Base-by-base conservation (phyloP, 139 green algal genomes). In the Coelastrella sp. region DNA sequence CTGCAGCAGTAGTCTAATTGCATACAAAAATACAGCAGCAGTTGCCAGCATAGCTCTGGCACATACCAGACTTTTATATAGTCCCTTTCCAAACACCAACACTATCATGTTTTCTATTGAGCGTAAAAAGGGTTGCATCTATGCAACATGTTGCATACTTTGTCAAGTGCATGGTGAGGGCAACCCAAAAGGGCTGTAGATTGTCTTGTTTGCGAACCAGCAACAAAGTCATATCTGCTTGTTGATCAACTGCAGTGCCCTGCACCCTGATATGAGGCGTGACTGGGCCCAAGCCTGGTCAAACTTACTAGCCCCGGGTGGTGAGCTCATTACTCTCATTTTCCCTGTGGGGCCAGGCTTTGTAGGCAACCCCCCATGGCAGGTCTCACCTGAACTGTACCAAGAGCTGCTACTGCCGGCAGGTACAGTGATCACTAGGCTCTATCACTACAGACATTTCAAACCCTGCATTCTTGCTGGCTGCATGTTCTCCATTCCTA, bases 271-370 rank as follows among this genome's bases (percentile, higher is more conserved):
- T 73, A 90, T 90, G 85, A 57, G 85, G 6, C 22, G 60, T 15
- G 85, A 73, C 12, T 90, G 85, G 85, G 85, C 85, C 14, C 14
- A 63, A 8, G 73, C 63, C 9, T 90, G 85, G 85, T 25, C 73
- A 3, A 7, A 22, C 8, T n/a, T 84, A 25, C 57, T 90, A 10
- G 59, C 58, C 15, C 85, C 85, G 9, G 85, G 85, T 25, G 85
- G 24, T 49, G 85, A 90, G 24, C 73, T 90, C 9, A 59, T 78
- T 7, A 90, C 85, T 20, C 57, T 90, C 49, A 84, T 90, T 17
- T 90, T 90, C 85, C 85, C 85, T 11, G 85, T 90, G 20, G 85
- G 84, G 7, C 58, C 84, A 81, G 84, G 84, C 20, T n/a, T n/a
- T 27, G 11, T 24, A 4, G 19, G 11, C 49, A 88, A 88, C 68